These are phyloP conservation scores for Nothophoma quercina DNA, from an alignment of 2,329 filamentous ascomycete genomes.

Conservation along the genomic window DNA sequence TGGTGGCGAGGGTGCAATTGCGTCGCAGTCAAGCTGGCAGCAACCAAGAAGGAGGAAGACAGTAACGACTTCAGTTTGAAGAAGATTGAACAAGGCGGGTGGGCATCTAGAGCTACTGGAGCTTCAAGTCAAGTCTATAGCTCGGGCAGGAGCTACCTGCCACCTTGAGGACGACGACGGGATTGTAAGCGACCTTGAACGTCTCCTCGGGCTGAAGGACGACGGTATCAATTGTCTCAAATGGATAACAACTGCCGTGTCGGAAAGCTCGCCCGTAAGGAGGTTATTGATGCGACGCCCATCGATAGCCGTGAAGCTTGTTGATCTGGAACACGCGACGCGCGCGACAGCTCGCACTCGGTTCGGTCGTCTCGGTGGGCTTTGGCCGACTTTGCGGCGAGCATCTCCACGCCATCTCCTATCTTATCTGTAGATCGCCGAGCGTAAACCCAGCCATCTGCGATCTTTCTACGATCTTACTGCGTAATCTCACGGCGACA, in stretches of 20 bases:
- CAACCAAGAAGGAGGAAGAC: neutral
- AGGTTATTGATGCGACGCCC: constrained; percentile 26
- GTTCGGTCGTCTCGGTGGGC: constrained; percentile 15
- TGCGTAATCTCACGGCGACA: constrained; percentile 20
- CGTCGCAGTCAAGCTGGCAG: neutral
- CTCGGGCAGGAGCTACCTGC: neutral
- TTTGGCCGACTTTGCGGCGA: constrained; percentile 17
- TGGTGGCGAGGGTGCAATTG: neutral
- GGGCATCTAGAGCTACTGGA: neutral
- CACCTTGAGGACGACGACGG: neutral
- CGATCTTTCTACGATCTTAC: constrained; percentile 15
- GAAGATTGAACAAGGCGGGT: neutral
- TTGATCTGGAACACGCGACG: constrained; percentile 21
- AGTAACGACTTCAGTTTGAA: neutral
- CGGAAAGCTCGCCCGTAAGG: constrained; percentile 26
- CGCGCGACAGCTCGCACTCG: constrained; percentile 16
- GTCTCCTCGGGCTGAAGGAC: constrained; percentile 13
- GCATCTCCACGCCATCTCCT: constrained; percentile 21
- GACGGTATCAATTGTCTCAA: constrained; percentile 19
- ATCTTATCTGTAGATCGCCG: constrained; percentile 15
- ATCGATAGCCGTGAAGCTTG: neutral
- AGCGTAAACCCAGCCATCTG: constrained; percentile 1
- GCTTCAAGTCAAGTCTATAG: no score
- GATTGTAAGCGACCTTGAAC: constrained; percentile 6
- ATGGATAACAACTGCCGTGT: constrained; percentile 11